phyloP scores from a whole-genome alignment of 2,329 filamentous ascomycete genomes.

The Thelonectria olida region DNA sequence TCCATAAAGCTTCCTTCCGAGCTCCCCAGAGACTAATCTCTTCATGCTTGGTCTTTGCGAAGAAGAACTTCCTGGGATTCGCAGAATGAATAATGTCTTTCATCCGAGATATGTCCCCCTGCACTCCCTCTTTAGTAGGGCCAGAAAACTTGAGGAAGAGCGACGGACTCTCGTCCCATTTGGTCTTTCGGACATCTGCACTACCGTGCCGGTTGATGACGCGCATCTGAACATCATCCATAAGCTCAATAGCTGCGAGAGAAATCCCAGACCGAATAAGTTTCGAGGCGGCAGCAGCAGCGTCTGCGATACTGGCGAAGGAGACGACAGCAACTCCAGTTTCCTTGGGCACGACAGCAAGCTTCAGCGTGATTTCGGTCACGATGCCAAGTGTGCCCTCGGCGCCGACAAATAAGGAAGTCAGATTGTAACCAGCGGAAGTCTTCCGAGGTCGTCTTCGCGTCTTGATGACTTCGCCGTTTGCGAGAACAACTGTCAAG shows the following conservation, averaged over 20 bases:
- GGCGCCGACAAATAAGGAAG: conserved; percentile 80
- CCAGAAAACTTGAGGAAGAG: conserved; percentile 79
- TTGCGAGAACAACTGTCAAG: conserved; percentile 82
- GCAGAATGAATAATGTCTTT: conserved; percentile 1
- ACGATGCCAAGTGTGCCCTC: conserved; percentile 85
- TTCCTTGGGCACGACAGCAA: conserved; percentile 78
- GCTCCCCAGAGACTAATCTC: conserved; percentile 70
- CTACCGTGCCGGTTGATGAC: conserved; percentile 54
- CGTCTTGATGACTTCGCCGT: conserved; percentile 84
- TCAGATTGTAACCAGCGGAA: conserved; percentile 84
- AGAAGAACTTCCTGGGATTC: conserved; percentile 4
- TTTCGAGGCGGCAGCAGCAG: conserved; percentile 75
- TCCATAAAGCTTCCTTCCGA: conserved; percentile 79
- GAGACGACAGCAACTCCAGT: conserved; percentile 71
- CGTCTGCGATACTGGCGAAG: conserved; percentile 61
- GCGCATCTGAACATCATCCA: conserved; percentile 81
- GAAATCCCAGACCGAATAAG: conserved; percentile 78
- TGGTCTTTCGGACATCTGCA: conserved; percentile 64
- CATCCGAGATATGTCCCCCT: conserved; percentile 3
- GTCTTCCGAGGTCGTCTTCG: conserved; percentile 80
- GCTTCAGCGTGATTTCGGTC: conserved; percentile 80
- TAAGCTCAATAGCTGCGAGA: conserved; percentile 80
- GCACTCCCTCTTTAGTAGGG: conserved; percentile 6
- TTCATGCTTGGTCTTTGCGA: conserved; percentile 13
- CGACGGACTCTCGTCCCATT: conserved; percentile 72